Percentiles rank a stretch among this genome's conserved stretches.
Conservation (phyloP, 176 grass and related monocot species). For the Zizania latifolia region DNA sequence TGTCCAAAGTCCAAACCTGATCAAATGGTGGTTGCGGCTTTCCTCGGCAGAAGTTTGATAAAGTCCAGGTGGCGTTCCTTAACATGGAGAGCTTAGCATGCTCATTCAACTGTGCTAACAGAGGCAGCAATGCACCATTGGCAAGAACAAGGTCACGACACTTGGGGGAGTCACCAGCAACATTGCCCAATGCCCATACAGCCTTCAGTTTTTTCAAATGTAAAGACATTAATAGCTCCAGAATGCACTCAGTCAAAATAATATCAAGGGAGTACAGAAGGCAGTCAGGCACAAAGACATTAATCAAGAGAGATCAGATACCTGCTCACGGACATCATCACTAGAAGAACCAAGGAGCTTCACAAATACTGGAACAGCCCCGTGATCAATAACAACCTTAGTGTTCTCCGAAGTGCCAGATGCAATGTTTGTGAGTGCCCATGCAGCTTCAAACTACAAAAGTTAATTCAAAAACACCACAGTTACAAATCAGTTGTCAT, state of each 20-base stretch:
- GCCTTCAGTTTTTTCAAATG: slow-evolving; percentile 50
- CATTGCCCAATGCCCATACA: slow-evolving; percentile 95
- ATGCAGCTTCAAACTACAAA: slow-evolving; percentile 87
- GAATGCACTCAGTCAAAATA: not conserved
- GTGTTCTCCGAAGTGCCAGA: slow-evolving; percentile 98
- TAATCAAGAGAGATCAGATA: slow-evolving; percentile 27
- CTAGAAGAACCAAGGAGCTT: slow-evolving; percentile 82
- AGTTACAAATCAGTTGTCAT: not conserved
- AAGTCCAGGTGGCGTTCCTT: slow-evolving; percentile 98
- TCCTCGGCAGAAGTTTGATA: slow-evolving; percentile 97
- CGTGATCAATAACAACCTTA: slow-evolving; percentile 96
- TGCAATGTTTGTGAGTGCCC: slow-evolving; percentile 98
- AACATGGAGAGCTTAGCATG: slow-evolving; percentile 95
- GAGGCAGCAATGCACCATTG: slow-evolving; percentile 72
- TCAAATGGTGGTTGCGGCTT: slow-evolving; percentile 98
- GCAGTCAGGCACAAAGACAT: not conserved
- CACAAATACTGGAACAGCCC: slow-evolving; percentile 92
- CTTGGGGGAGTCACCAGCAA: slow-evolving; percentile 93
- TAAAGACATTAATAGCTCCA: not conserved
- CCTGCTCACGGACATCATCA: slow-evolving; percentile 98
- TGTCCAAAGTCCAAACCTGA: slow-evolving; percentile 58
- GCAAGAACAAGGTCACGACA: slow-evolving; percentile 90
- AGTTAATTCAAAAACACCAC: slow-evolving; percentile 22
- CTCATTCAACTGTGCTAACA: slow-evolving; percentile 87
- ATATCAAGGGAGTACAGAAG: not conserved